A percentile compares a stretch with the other conserved stretches of the same genome.
Conservation (phyloP, 2,329 filamentous ascomycete species). For the Colletotrichum cordylinicola region DNA sequence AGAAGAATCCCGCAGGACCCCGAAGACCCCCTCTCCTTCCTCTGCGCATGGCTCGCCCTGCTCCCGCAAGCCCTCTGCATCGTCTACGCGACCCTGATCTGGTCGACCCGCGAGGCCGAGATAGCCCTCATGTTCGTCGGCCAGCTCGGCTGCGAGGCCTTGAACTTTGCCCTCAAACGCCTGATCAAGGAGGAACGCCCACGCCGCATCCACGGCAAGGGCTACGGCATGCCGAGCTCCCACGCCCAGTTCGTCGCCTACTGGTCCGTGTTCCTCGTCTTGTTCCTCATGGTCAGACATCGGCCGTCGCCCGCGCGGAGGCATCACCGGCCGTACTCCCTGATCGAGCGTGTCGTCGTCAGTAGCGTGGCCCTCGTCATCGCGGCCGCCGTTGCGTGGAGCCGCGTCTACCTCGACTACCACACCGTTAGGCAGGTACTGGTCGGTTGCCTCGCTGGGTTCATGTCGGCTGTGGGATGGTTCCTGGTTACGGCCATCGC, state of each 20-base stretch:
- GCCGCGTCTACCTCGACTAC: constrained; percentile 89
- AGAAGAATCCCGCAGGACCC: constrained; percentile 69
- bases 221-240: constrained; percentile 95
- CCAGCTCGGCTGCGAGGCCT: constrained; percentile 87
- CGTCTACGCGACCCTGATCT: constrained; percentile 87
- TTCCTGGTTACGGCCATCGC: constrained; percentile 74
- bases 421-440: constrained; percentile 88
- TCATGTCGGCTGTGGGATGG: constrained; percentile 76
- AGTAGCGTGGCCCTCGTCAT: constrained; percentile 62
- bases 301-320: constrained; percentile 30
- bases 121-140: constrained; percentile 89
- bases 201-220: constrained; percentile 83
- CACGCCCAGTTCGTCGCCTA: constrained; percentile 95
- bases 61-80: constrained; percentile 91
- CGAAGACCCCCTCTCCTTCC: constrained; percentile 79
- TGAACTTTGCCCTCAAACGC: constrained; percentile 90
- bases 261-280: constrained; percentile 82
- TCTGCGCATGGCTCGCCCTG: constrained; percentile 93
- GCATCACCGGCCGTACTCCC: constrained; percentile 56
- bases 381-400: constrained; percentile 76
- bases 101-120: constrained; percentile 90
- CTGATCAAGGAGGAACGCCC: constrained; percentile 93
- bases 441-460: constrained; percentile 77
- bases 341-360: constrained; percentile 62
- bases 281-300: constrained; percentile 88